Evolutionary conservation across 1,139 yeast species (phyloP), one percentile per base, ranked within the genome.

Genomic region (Trichomonascaceae sp.): DNA sequence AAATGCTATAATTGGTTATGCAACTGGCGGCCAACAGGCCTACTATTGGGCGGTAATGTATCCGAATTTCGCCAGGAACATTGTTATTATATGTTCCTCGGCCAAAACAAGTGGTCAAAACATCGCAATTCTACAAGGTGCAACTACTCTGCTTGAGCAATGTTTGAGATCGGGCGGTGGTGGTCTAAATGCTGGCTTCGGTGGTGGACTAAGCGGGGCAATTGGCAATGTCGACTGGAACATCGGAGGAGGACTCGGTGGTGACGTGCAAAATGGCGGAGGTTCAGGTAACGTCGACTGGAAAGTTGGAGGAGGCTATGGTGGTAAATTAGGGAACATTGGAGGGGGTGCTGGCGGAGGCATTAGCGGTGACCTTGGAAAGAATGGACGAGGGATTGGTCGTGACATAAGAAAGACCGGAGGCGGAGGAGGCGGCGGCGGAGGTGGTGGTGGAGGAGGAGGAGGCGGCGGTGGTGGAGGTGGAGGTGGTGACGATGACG

Each of bases 141-240:
- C 41, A 36, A 15, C 17, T 3, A 36, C 41, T 36, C 15, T 36
- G 9, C 41, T 36, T 13, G 41, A 36, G 17, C 41, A 36, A 9
- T 5, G 41, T 6, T 36, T 36, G 41, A 15, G 12, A 2, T 27
- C 32, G 32, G 10, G 32, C 9, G 41, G 41, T 9, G 17, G 41
- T 13, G 41, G 41, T 36, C 17, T 36, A 9, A 15, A 15, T 36
- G 41, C 18, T 13, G 41, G 41, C 2, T 2, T 36, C n/a, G 41
- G 41, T 51, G 74, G 80, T 47, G 79, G 82, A 54, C 74, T 75
- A 48, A 15, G 41, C 50, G 74, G 80, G 47, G 79, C 82, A 54
- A 74, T 75, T 47, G 65, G 72, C 46, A 76, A 81, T 51, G 71
- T 73, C 47, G 77, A 79, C 52, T 67, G 66, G 43, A 64, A 71